phyloP scores from a whole-genome alignment of 768 basidiomycete genomes.

The Suillus placidus region DNA sequence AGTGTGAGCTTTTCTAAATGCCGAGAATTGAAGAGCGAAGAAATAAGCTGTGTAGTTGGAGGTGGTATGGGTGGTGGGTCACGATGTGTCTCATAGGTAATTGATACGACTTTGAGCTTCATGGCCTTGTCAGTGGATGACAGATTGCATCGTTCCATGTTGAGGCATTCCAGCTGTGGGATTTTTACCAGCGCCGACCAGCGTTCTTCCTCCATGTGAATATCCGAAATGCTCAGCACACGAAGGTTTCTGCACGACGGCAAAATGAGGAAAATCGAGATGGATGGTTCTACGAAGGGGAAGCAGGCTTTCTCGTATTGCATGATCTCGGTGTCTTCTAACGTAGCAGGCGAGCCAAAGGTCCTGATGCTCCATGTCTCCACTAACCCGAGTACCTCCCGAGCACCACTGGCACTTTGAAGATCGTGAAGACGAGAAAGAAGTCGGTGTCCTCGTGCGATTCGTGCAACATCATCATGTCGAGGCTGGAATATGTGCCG shows the following conservation, averaged over 20 bases:
- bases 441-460: not conserved
- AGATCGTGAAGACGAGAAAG: not conserved
- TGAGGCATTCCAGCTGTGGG: not conserved
- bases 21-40: not conserved
- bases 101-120: constrained; percentile 1
- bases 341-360: not conserved
- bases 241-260: constrained; percentile 1
- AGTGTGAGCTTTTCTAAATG: not conserved
- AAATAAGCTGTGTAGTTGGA: not conserved
- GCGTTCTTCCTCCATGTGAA: not conserved
- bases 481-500: not conserved
- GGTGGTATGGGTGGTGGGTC: not conserved
- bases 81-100: not conserved
- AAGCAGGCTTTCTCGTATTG: not conserved
- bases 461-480: not conserved
- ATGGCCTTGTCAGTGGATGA: not conserved
- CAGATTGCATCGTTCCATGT: not conserved
- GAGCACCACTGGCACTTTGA: not conserved
- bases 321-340: not conserved
- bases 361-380: not conserved
- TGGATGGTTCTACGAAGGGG: not conserved
- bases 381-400: not conserved
- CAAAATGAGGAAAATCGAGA: not conserved
- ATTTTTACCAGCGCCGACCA: not conserved
- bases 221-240: not conserved